phyloP scores from a whole-genome alignment of 169 alveolate species.

The Cryptosporidium ryanae region DNA sequence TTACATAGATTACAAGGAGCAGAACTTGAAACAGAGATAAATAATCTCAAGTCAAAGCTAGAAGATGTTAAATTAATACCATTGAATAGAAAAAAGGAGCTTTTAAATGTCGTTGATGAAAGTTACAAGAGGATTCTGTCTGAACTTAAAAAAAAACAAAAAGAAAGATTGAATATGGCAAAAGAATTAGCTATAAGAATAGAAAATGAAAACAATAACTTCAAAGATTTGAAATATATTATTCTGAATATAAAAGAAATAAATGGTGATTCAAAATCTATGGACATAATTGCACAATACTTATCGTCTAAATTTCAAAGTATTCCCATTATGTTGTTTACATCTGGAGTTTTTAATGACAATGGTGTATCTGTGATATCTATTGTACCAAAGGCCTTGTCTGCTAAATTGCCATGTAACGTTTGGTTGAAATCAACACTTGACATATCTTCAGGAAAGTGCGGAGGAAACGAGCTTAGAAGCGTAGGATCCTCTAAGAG shows the following conservation, averaged over 20 bases:
- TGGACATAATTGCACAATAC: slow-evolving; percentile 48
- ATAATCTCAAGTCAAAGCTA: not conserved
- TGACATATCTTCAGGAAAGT: slow-evolving; percentile 50
- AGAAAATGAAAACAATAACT: not conserved
- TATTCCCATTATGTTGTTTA: slow-evolving; percentile 41
- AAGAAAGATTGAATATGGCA: slow-evolving; percentile 53
- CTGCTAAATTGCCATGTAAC: slow-evolving; percentile 7
- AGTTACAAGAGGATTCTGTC: slow-evolving; percentile 31
- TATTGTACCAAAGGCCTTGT: slow-evolving; percentile 22
- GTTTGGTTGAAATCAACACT: slow-evolving; percentile 53
- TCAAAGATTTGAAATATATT: not conserved
- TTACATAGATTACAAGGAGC: slow-evolving; percentile 31
- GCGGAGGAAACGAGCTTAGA: slow-evolving; percentile 54
- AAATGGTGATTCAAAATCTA: slow-evolving; percentile 49
- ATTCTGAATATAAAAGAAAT: slow-evolving; percentile 28
- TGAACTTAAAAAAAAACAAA: slow-evolving; percentile 47
- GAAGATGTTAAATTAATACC: slow-evolving; percentile 57
- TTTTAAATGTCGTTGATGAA: slow-evolving; percentile 12
- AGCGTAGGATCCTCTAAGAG: slow-evolving; percentile 59
- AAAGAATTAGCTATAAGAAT: slow-evolving; percentile 37
- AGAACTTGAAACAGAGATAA: slow-evolving; percentile 40
- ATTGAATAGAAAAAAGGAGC: slow-evolving; percentile 8
- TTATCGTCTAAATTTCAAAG: slow-evolving; percentile 12
- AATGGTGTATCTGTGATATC: slow-evolving; percentile 58
- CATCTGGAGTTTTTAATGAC: slow-evolving; percentile 50